phyloP scores from a whole-genome alignment of 228 moss, liverwort and hornwort species.

The Sphagnum magellanicum region DNA sequence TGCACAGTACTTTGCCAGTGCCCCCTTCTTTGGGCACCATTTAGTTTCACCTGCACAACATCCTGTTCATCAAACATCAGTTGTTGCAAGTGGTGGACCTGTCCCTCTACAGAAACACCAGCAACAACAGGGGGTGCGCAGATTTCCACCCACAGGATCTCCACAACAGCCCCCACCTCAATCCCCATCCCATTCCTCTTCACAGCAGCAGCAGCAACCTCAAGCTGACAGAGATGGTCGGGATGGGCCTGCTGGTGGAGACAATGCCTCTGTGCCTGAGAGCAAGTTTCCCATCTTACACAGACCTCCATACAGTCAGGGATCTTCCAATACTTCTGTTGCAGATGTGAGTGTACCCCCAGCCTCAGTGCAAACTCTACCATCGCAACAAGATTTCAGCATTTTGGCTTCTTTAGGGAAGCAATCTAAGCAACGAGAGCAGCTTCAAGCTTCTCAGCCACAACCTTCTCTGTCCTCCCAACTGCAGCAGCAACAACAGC shows the following conservation, averaged over 20 bases:
- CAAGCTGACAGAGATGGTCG: slow-evolving; percentile 30
- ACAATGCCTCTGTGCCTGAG: slow-evolving; percentile 50
- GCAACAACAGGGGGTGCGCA: slow-evolving; percentile 36
- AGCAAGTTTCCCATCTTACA: slow-evolving; percentile 39
- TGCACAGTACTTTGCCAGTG: slow-evolving; percentile 27
- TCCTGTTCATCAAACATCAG: slow-evolving; percentile 31
- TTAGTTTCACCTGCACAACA: slow-evolving; percentile 59
- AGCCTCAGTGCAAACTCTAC: slow-evolving; percentile 20
- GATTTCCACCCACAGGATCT: slow-evolving; percentile 31
- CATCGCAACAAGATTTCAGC: slow-evolving; percentile 25
- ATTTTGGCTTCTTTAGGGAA: slow-evolving; percentile 39
- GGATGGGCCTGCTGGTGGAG: slow-evolving; percentile 13
- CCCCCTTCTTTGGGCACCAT: slow-evolving; percentile 51
- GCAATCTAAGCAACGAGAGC: slow-evolving; percentile 40
- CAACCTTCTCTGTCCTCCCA: slow-evolving; percentile 20
- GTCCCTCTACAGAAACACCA: slow-evolving; percentile 22
- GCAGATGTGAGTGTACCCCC: slow-evolving; percentile 16
- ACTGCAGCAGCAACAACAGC: slow-evolving; percentile 15
- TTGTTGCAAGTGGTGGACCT: slow-evolving; percentile 20
- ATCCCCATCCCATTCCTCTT: slow-evolving; percentile 44
- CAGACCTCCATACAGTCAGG: slow-evolving; percentile 26
- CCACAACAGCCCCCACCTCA: slow-evolving; percentile 22
- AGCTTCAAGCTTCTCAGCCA: neutral
- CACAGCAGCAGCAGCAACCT: slow-evolving; percentile 40
- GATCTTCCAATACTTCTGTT: slow-evolving; percentile 5